These are phyloP conservation scores for Pachysandra terminalis DNA, from an alignment of 164 flowering plant genomes.

Conservation along the genomic window DNA sequence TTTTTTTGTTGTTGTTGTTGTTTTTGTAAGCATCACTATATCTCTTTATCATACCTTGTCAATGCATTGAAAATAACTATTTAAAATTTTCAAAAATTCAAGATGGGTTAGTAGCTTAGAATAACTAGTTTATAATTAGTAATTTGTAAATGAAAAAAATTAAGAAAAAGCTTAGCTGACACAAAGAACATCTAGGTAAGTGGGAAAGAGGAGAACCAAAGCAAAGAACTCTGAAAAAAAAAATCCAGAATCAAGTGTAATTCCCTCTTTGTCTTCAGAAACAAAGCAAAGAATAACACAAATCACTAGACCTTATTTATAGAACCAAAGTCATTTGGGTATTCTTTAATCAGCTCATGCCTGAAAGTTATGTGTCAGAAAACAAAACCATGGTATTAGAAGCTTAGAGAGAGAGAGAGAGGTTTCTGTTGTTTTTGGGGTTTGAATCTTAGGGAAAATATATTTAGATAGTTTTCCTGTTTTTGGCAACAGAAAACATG, in stretches of 20 bases:
- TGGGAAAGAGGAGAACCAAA: conserved; percentile 59
- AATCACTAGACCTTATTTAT: conserved; percentile 42
- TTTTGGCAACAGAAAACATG: conserved; percentile 34
- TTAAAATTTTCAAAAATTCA: background rate
- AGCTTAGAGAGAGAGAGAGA: conserved; percentile 22
- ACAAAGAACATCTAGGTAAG: conserved; percentile 82
- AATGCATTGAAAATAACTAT: too few species aligned
- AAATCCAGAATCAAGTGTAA: conserved; percentile 48
- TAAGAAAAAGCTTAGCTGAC: conserved; percentile 24
- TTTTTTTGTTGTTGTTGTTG: too few species aligned
- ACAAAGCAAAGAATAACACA: conserved; percentile 57
- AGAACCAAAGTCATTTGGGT: conserved; percentile 22
- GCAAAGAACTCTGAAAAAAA: conserved; percentile 44
- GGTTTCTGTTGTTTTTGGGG: conserved; percentile 7
- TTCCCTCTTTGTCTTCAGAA: conserved; percentile 36
- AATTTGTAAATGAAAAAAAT: background rate
- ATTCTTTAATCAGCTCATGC: conserved; percentile 36
- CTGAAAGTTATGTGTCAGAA: too few species aligned
- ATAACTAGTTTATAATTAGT: background rate
- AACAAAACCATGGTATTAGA: too few species aligned
- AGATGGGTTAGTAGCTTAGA: background rate
- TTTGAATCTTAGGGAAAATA: conserved; percentile 32
- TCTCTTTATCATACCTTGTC: too few species aligned
- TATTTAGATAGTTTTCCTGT: too few species aligned
- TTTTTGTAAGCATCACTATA: too few species aligned